Evolutionary conservation across 2,329 filamentous ascomycete species (phyloP), one percentile per base, ranked within the genome.

Genomic region (Aspergillus ochraceoroseus): DNA sequence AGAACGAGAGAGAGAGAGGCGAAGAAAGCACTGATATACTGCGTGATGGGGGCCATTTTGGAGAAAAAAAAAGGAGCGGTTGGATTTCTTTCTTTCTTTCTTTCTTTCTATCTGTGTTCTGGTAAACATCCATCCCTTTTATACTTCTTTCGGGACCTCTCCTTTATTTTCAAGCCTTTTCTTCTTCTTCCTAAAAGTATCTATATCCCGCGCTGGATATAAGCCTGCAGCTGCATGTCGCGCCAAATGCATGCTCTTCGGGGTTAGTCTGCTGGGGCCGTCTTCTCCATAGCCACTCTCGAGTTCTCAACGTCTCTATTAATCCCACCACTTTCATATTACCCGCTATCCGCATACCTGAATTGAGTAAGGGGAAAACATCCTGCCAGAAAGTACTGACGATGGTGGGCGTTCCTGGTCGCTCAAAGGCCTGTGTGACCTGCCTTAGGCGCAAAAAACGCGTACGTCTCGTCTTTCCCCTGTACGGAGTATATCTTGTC

Each of bases 381-480:
- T 22, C 5, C 20, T 22, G 9, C 8, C 2, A 25, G 20, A 11
- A 12, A 12, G 3, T n/a, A 4, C 14, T 18, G 19, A 38, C 19
- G 7, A 43, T 43, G 41, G 41, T 43, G 26, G 41, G 41, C 12
- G 41, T 43, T 30, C 41, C 41, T 7, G 41, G 33, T 17, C 41
- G 41, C 12, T 43, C 41, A 15, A 43, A 38, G 25, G 41, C 33
- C 5, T 43, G 41, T 23, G 41, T 38, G 19, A 35, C 41, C 9
- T 43, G 41, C 14, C 19, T 43, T 27, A 43, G 34, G 22, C 30
- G 41, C 17, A 43, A 43, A 20, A 38, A 43, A 22, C 22, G 33
- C 25, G 41, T 43, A 34, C n/a, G 28, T 18, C 12, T 4, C 8
- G 5, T 8, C 7, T 5, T 22, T 9, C n/a, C 12, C 9, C 3